phyloP scores from a whole-genome alignment of 139 green algal genomes.

The Raphidocelis subcapitata region DNA sequence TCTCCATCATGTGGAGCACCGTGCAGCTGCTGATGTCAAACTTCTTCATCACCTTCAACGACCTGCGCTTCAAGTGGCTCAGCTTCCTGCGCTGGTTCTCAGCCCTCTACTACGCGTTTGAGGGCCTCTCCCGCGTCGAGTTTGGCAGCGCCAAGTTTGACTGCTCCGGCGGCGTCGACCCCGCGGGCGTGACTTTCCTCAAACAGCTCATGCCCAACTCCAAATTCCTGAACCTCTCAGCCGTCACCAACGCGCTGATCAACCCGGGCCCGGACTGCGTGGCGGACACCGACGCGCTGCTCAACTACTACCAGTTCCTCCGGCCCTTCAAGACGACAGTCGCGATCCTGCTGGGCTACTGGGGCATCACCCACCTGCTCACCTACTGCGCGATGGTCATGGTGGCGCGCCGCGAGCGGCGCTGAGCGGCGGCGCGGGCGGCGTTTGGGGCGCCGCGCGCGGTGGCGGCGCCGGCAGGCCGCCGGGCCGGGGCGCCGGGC shows the following conservation, averaged over 20 bases:
- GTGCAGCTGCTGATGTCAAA: conserved; percentile 39
- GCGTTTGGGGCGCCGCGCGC: no score
- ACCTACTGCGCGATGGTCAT: conserved; percentile 26
- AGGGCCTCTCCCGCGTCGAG: conserved; percentile 31
- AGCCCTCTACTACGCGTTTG: conserved; percentile 39
- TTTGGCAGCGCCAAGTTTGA: conserved; percentile 27
- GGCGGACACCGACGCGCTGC: conserved; percentile 21
- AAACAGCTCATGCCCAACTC: conserved; percentile 13
- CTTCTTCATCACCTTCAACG: conserved; percentile 40
- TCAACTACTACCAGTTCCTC: conserved; percentile 20
- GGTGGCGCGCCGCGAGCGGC: conserved; percentile 20
- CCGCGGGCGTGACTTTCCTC: conserved; percentile 13
- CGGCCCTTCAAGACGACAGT: conserved; percentile 20
- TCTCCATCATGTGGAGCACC: conserved; percentile 35
- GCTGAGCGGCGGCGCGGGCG: no score
- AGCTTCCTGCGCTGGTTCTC: conserved; percentile 29
- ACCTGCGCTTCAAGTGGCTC: conserved; percentile 34
- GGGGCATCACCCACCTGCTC: conserved; percentile 7
- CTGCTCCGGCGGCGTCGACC: conserved; percentile 25
- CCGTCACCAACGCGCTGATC: conserved; percentile 13
- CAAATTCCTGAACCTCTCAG: conserved; percentile 7
- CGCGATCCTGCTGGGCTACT: conserved; percentile 18
- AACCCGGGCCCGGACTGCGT: conserved; percentile 19
- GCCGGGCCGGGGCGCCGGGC: no score
- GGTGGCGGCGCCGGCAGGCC: no score